Conservation (phyloP, 331 rosid species). For the Telfairia occidentalis region DNA sequence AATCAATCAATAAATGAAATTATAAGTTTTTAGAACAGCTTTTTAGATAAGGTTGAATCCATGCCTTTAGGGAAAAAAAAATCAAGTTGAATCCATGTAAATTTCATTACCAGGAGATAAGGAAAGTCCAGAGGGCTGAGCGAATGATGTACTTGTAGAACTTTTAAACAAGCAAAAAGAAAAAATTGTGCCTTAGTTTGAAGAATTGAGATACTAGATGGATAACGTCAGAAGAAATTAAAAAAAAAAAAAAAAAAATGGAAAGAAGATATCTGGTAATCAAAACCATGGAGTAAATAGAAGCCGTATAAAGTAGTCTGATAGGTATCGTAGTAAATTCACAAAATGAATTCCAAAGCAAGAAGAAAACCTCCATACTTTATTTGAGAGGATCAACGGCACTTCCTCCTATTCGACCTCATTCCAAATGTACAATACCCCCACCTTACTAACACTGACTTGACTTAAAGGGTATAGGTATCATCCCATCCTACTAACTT, state of each 20-base stretch:
- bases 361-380: not conserved
- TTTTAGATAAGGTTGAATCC: not conserved
- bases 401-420: not conserved
- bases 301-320: not conserved
- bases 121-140: constrained; percentile 95
- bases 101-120: constrained; percentile 64
- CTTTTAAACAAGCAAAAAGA: constrained; percentile 29
- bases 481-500: not conserved
- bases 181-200: not conserved
- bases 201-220: not conserved
- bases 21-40: constrained; percentile 4
- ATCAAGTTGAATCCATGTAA: not conserved
- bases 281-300: not conserved
- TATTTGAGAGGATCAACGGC: not conserved
- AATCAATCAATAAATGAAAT: constrained; percentile 12
- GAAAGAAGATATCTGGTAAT: not conserved
- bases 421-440: not conserved
- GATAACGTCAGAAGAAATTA: not conserved
- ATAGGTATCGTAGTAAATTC: not conserved
- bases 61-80: too few species aligned
- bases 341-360: not conserved
- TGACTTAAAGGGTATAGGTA: not conserved
- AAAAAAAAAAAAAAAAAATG: constrained; percentile 5
- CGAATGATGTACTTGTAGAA: constrained; percentile 69
- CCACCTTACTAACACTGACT: not conserved